Base-by-base conservation (phyloP, 805 yeast genomes). In the Wickerhamomyces ciferrii region DNA sequence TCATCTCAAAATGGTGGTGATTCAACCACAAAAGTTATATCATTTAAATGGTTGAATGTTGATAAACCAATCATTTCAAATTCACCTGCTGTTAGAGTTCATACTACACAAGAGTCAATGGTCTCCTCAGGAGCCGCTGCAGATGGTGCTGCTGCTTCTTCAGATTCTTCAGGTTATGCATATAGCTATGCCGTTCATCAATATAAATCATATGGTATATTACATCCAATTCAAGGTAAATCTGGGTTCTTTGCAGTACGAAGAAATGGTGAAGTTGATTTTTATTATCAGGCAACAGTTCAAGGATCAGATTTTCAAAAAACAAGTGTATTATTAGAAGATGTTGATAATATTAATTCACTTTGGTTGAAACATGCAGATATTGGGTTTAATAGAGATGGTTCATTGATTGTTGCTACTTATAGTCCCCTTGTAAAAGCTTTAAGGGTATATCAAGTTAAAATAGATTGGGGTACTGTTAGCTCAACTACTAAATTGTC, bases 181-280 rank as follows among this genome's bases (percentile, higher is more conserved):
- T 83, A 72, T 62, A 66, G 62, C 9, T 88, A 85, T 59, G 75
- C 76, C 2, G 81, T 83, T 1, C 73, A 71, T 42, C 88, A 81
- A 57, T 75, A 75, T 49, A 76, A 74, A 54, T 72, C 87, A 0
- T 67, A 69, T 46, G 87, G 88, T 6, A 75, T 81, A 1, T 66
- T 79, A 53, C 94, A 87, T 62, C 94, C 96, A 4, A 65, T 80
- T 21, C 62, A 75, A 15, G 72, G 83, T 4, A 84, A 83, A 52
- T 84, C 84, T 48, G 94, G 91, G 2, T 80, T 89, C 54, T 64
- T 87, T 21, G 81, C 80, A 1, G 67, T 87, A 36, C 71, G 92
- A 39, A 70, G 74, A 46, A 78, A 80, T 52, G 96, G 94, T 1
- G 69, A 71, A 46, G 63, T 83, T 37, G 67, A 74, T 21, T 61